Evolutionary conservation across 2,329 filamentous ascomycete genomes (phyloP).

Genomic region (Aspergillus latus): DNA sequence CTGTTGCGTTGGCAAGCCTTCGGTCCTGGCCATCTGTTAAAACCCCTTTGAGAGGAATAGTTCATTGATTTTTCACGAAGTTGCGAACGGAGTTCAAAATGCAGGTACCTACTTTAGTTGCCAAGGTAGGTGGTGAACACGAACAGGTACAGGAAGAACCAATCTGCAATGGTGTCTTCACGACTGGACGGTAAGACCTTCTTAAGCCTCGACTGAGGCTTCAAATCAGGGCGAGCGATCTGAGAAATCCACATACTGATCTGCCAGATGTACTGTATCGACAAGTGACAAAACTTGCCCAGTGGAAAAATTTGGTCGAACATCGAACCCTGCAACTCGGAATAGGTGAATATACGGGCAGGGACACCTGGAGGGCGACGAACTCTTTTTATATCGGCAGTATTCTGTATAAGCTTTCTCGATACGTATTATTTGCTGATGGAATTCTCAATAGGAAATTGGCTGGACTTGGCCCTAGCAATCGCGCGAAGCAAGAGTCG

Average conservation of each 20-base stretch:
- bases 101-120: slow-evolving; percentile 18
- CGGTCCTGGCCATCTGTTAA: not conserved
- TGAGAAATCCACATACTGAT: slow-evolving; percentile 21
- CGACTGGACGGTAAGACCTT: not conserved
- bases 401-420: slow-evolving; percentile 27
- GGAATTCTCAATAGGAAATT: no score
- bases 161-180: not conserved
- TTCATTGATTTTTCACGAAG: slow-evolving; percentile 12
- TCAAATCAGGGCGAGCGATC: slow-evolving; percentile 11
- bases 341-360: slow-evolving; percentile 22
- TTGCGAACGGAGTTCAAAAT: slow-evolving; percentile 12
- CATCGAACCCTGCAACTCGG: slow-evolving; percentile 7
- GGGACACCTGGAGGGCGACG: slow-evolving; percentile 27
- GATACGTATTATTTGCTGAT: slow-evolving; percentile 9
- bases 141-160: slow-evolving; percentile 16
- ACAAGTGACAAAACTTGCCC: slow-evolving; percentile 23
- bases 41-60: not conserved
- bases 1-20: slow-evolving; percentile 2
- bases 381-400: slow-evolving; percentile 40
- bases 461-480: not conserved
- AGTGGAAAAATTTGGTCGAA: slow-evolving; percentile 16
- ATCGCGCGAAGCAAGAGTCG: slow-evolving; percentile 20
- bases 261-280: slow-evolving; percentile 11
- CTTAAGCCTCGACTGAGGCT: slow-evolving; percentile 13
- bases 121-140: slow-evolving; percentile 15